phyloP scores from a whole-genome alignment of 768 basidiomycete species.

The Russula sp. region DNA sequence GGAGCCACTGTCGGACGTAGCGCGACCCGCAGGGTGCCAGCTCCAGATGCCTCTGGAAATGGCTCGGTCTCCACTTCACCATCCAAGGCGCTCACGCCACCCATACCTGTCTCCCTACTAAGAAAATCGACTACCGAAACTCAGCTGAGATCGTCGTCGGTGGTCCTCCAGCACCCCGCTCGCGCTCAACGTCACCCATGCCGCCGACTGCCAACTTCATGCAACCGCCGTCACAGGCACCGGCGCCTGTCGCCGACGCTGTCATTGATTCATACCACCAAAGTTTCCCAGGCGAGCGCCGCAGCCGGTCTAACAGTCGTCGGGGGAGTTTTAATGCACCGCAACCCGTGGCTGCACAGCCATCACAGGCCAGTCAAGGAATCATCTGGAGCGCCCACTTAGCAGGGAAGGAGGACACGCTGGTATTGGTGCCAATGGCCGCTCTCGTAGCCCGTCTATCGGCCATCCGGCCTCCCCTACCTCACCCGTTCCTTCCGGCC shows the following conservation, averaged over 20 bases:
- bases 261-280: constrained; percentile 77
- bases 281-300: constrained; percentile 81
- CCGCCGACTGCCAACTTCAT: constrained; percentile 72
- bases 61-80: constrained; percentile 18
- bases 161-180: constrained; percentile 59
- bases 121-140: constrained; percentile 61
- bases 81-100: constrained; percentile 26
- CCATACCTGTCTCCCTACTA: constrained; percentile 30
- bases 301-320: constrained; percentile 45
- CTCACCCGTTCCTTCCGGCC: constrained; percentile 45
- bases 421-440: constrained; percentile 77
- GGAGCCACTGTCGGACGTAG: constrained; percentile 36
- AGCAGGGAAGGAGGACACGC: constrained; percentile 71
- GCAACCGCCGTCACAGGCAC: constrained; percentile 49
- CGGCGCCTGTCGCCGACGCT: constrained; percentile 60
- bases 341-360: constrained; percentile 31
- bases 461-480: constrained; percentile 43
- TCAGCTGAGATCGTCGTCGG: constrained; percentile 81
- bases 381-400: constrained; percentile 45
- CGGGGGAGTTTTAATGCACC: constrained; percentile 35
- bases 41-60: constrained; percentile 18
- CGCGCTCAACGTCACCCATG: constrained; percentile 73
- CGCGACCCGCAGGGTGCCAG: constrained; percentile 31
- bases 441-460: constrained; percentile 58
- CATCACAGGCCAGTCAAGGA: constrained; percentile 30